phyloP scores from a whole-genome alignment of 768 basidiomycete species.

The Amanita brunnescens region DNA sequence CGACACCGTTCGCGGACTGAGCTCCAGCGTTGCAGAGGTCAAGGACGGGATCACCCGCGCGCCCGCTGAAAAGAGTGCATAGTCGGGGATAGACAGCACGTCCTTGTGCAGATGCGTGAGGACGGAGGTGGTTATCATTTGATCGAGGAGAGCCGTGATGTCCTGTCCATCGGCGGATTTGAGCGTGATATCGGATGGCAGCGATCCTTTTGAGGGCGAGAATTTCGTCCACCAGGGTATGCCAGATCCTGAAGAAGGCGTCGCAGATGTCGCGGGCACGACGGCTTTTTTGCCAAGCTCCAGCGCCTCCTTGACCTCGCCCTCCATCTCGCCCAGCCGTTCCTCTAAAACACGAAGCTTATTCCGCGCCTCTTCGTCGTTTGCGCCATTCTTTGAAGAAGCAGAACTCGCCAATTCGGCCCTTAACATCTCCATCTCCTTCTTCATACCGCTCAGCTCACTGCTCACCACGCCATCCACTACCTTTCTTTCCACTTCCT shows the following conservation, averaged over 20 bases:
- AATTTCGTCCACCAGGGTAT: constrained; percentile 68
- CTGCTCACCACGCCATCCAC: constrained; percentile 32
- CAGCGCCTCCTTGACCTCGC: constrained; percentile 62
- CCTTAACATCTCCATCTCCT: constrained; percentile 48
- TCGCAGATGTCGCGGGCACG: constrained; percentile 25
- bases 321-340: constrained; percentile 51
- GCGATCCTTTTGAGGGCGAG: constrained; percentile 28
- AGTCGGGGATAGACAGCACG: constrained; percentile 73
- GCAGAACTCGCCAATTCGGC: constrained; percentile 24
- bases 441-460: constrained; percentile 39
- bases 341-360: constrained; percentile 54
- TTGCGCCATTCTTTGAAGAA: constrained; percentile 7
- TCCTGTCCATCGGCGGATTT: constrained; percentile 71
- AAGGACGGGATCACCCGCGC: constrained; percentile 73
- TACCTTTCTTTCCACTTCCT: constrained; percentile 45
- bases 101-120: constrained; percentile 63
- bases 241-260: constrained; percentile 21
- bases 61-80: constrained; percentile 77
- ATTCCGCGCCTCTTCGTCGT: constrained; percentile 49
- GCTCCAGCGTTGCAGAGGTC: constrained; percentile 72
- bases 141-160: constrained; percentile 55
- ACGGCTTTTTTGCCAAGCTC: constrained; percentile 47
- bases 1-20: constrained; percentile 43
- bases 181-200: constrained; percentile 46
- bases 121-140: constrained; percentile 73